Evolutionary conservation across 352 stramenopile genomes (phyloP).

Genomic region (Phytophthora brassicae): DNA sequence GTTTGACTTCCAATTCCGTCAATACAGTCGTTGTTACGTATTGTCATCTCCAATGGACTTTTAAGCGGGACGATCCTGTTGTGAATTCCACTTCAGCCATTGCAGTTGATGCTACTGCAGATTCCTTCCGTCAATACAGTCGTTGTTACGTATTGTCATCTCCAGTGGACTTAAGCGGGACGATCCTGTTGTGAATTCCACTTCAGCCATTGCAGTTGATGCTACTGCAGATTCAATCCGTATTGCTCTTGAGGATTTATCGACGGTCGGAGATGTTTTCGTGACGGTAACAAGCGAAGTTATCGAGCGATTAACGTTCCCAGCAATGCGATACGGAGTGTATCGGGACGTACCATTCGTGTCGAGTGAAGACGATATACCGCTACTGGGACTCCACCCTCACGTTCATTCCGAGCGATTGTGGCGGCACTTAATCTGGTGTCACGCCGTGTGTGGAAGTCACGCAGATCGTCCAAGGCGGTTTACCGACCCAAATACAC

Average conservation of each 20-base stretch:
- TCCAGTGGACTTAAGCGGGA: conserved; percentile 63
- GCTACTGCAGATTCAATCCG: conserved; percentile 48
- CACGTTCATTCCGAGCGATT: conserved; percentile 44
- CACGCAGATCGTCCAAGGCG: conserved; percentile 36
- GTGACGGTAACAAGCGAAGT: conserved; percentile 41
- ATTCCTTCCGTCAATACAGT: conserved; percentile 53
- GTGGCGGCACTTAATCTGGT: conserved; percentile 58
- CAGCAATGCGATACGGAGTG: conserved; percentile 55
- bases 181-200: conserved; percentile 61
- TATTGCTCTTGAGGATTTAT: conserved; percentile 62
- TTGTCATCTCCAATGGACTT: conserved; percentile 75
- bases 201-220: conserved; percentile 42
- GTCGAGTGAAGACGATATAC: conserved; percentile 32
- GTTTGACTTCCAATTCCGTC: conserved; percentile 17
- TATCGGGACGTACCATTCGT: conserved; percentile 73
- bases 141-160: conserved; percentile 76
- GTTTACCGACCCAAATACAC: conserved; percentile 25
- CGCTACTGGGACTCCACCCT: conserved; percentile 37
- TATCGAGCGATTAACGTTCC: conserved; percentile 25
- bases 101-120: conserved; percentile 53
- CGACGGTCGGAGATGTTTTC: conserved; percentile 50
- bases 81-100: conserved; percentile 48
- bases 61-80: conserved; percentile 49
- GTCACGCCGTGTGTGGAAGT: conserved; percentile 55
- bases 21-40: conserved; percentile 37